Percentiles rank a stretch among this genome's conserved stretches.
phyloP scores from a whole-genome alignment of 805 yeast genomes.

The Wickerhamiella shivajii region DNA sequence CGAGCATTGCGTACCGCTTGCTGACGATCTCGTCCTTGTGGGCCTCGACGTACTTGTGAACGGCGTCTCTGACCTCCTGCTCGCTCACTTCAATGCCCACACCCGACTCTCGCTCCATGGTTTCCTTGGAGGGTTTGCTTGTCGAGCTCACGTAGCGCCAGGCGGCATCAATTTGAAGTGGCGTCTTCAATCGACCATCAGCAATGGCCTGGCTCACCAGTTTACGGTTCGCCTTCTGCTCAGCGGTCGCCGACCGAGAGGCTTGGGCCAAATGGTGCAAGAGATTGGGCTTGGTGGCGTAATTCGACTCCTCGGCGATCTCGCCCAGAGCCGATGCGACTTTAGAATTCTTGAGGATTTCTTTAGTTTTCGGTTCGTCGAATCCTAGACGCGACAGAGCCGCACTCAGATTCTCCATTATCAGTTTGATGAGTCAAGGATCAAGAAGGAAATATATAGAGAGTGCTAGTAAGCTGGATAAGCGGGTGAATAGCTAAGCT shows the following conservation, averaged over 20 bases:
- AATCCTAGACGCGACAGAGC: slow-evolving; percentile 16
- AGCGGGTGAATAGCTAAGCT: too few relatives aligned
- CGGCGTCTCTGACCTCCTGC: slow-evolving; percentile 45
- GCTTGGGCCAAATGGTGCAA: slow-evolving; percentile 68
- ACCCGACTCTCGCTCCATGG: slow-evolving; percentile 42
- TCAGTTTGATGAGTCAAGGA: too few relatives aligned
- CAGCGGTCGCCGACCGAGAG: slow-evolving; percentile 37
- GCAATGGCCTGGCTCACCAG: slow-evolving; percentile 47
- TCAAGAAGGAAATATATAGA: too few relatives aligned
- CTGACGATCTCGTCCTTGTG: slow-evolving; percentile 45
- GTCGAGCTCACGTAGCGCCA: slow-evolving; percentile 50
- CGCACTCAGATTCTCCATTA: slow-evolving; percentile 14
- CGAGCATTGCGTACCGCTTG: slow-evolving; percentile 70
- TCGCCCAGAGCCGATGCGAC: slow-evolving; percentile 56
- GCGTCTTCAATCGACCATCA: slow-evolving; percentile 47
- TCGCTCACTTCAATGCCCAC: slow-evolving; percentile 70
- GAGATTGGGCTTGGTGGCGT: slow-evolving; percentile 44
- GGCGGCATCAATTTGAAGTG: slow-evolving; percentile 63
- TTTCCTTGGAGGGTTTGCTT: slow-evolving; percentile 31
- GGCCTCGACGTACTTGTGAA: slow-evolving; percentile 42
- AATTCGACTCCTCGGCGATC: slow-evolving; percentile 35
- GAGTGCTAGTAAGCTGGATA: too few relatives aligned
- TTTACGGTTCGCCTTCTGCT: slow-evolving; percentile 32
- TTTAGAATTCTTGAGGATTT: slow-evolving; percentile 73
- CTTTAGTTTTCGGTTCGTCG: slow-evolving; percentile 41